Evolutionary conservation across 495 filamentous ascomycete species (phyloP).

Genomic region (Lichenothelia convexa): DNA sequence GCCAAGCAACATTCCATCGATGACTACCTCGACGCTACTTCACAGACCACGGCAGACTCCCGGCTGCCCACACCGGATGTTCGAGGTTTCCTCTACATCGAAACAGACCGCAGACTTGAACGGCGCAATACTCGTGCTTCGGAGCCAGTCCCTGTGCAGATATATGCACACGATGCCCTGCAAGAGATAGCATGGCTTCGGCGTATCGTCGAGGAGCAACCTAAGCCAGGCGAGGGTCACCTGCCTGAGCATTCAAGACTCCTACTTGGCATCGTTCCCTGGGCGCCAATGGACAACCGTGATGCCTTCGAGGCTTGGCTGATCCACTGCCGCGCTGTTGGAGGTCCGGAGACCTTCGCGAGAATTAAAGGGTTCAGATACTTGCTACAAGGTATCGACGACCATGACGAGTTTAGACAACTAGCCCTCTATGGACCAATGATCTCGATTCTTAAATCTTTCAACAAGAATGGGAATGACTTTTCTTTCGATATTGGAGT

Average conservation of each 20-base stretch:
- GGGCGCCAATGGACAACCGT: constrained; percentile 56
- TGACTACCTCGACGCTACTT: constrained; percentile 6
- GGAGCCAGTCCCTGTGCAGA: constrained; percentile 30
- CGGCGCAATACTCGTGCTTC: background rate
- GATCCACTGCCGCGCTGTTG: constrained; percentile 18
- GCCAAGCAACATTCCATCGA: constrained; percentile 35
- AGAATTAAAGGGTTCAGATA: constrained; percentile 55
- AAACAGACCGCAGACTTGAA: constrained; percentile 48
- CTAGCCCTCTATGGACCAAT: constrained; percentile 39
- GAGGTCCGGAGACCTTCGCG: constrained; percentile 24
- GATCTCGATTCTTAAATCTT: constrained; percentile 46
- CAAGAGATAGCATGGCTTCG: constrained; percentile 49
- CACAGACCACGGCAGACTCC: too few species aligned
- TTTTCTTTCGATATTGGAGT: constrained; percentile 67
- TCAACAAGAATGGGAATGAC: constrained; percentile 33
- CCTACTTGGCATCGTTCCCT: constrained; percentile 53
- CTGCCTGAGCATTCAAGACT: constrained; percentile 26
- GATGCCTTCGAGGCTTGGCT: constrained; percentile 15
- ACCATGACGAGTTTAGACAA: constrained; percentile 24
- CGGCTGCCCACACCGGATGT: constrained; percentile 1
- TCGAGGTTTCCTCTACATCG: constrained; percentile 59
- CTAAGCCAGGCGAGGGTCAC: constrained; percentile 42
- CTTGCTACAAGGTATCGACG: constrained; percentile 57
- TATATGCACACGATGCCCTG: constrained; percentile 39
- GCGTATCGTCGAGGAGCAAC: constrained; percentile 41